Percentiles rank a stretch among this genome's conserved stretches.
Evolutionary conservation across 2,329 filamentous ascomycete species (phyloP).

Genomic region (Torrubiellomyces zombiae): DNA sequence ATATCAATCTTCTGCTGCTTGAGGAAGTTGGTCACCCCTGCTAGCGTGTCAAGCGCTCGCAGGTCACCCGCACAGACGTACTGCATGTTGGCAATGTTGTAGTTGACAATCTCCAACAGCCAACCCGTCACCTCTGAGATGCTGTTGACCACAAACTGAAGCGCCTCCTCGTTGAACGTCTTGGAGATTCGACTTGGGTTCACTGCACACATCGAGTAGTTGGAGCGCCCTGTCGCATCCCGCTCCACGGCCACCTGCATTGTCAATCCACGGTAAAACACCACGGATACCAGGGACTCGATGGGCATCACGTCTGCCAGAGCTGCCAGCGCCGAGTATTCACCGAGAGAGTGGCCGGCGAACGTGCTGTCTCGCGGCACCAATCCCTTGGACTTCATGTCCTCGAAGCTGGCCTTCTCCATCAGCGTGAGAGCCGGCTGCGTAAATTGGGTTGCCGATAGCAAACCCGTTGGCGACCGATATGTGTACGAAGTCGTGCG

Average conservation of each 20-base stretch:
- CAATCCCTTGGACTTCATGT: constrained; percentile 94
- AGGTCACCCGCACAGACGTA: constrained; percentile 58
- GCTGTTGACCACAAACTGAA: constrained; percentile 93
- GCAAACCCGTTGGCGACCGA: constrained; percentile 78
- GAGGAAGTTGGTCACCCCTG: constrained; percentile 81
- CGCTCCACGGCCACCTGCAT: constrained; percentile 99
- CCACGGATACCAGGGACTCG: constrained; percentile 91
- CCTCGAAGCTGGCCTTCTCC: constrained; percentile 99
- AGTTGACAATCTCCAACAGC: constrained; percentile 98
- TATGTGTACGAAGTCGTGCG: constrained; percentile 93
- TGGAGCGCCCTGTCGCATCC: constrained; percentile 79
- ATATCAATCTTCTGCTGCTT: constrained; percentile 97
- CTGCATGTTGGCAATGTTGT: constrained; percentile 64
- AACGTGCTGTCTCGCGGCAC: constrained; percentile 95
- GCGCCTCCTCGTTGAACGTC: constrained; percentile 94
- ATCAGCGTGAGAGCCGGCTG: constrained; percentile 94
- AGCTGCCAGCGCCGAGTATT: constrained; percentile 93
- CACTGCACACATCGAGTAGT: constrained; percentile 98
- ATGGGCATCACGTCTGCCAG: constrained; percentile 99
- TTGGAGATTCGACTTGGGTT: constrained; percentile 97
- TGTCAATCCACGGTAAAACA: constrained; percentile 96
- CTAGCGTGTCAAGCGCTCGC: constrained; percentile 53
- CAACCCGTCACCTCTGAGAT: constrained; percentile 87
- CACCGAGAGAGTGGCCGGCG: constrained; percentile 91
- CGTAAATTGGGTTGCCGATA: constrained; percentile 96